Evolutionary conservation across 306 rosid genomes (phyloP), one percentile per base, ranked within the genome.

Genomic region (Lathyrus sativus): DNA sequence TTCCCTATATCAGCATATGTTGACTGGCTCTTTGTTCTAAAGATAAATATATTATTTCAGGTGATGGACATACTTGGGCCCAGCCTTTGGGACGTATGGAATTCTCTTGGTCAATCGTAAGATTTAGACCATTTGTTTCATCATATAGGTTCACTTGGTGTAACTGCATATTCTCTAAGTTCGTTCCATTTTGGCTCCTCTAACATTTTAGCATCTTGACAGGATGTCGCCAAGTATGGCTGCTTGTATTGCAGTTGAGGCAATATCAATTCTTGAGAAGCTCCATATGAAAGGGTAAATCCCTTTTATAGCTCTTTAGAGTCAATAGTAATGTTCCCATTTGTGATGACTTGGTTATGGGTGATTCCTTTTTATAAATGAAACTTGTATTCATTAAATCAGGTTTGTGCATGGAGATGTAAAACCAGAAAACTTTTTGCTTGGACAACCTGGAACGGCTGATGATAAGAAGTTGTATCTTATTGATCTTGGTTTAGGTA

Each of bases 31-130:
- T 39, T 7, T 61, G 43, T 61, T 56, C 78, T 85, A 78, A 88
- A 35, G 35, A 45, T 56, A 74, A 38, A 46, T 65, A 17, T 51
- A 70, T 62, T 68, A 81, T 77, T 54, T 50, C 83, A 88, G 97
- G 97, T 91, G 73, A 91, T 91, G 97, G 97, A 91, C 89, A 91
- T 91, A 61, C 96, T 91, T 65, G 97, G 97, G 58, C 97, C 97
- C 55, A 91, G 97, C 76, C 91, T 91, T 29, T 91, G 97, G 97
- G 96, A 91, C 57, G 87, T 91, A 28, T 91, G 97, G 96, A 91
- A 88, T 81, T 72, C 84, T 78, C 83, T 80, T 75, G 91, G 97
- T 56, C 97, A 91, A 73, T 75, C 88, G 97, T 91, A 80, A 80
- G 91, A 73, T 74, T 70, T 59, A 48, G 39, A 56, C 61, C 35